These are phyloP conservation scores for Colletotrichum eleusines DNA, from an alignment of 2,329 filamentous ascomycete species.

Conservation along the genomic window DNA sequence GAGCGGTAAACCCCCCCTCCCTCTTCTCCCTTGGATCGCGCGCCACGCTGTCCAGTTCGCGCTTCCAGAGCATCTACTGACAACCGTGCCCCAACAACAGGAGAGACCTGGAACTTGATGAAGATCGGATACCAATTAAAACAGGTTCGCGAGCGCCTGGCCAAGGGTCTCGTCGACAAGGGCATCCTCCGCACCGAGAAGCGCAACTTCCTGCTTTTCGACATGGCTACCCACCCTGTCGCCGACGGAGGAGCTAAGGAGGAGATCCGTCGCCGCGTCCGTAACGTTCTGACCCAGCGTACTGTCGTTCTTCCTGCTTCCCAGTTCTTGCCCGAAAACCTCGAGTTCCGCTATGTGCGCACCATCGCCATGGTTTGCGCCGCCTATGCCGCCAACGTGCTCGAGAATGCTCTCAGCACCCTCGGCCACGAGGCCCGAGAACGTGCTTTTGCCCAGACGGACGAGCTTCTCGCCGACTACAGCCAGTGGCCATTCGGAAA, in stretches of 20 bases:
- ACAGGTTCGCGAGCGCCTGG: slow-evolving; percentile 96
- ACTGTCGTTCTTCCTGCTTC: slow-evolving; percentile 90
- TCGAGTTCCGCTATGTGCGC: slow-evolving; percentile 92
- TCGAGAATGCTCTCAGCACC: slow-evolving; percentile 96
- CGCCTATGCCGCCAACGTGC: slow-evolving; percentile 96
- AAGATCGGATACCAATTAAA: slow-evolving; percentile 99
- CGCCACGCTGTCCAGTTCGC: slow-evolving; percentile 9
- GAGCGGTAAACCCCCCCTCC: slow-evolving; percentile 78
- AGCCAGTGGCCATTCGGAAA: slow-evolving; percentile 97
- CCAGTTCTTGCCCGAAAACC: slow-evolving; percentile 91
- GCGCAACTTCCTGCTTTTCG: slow-evolving; percentile 98
- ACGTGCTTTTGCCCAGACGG: slow-evolving; percentile 94
- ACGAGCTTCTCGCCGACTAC: slow-evolving; percentile 95
- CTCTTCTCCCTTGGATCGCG: slow-evolving; percentile 25
- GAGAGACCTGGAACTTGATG: slow-evolving; percentile 99
- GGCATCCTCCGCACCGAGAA: slow-evolving; percentile 98
- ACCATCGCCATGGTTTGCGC: slow-evolving; percentile 98
- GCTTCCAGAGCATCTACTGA: slow-evolving; percentile 23
- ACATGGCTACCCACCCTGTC: slow-evolving; percentile 99
- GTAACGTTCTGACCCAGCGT: slow-evolving; percentile 91
- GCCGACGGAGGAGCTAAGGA: slow-evolving; percentile 97
- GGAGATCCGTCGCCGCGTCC: slow-evolving; percentile 92
- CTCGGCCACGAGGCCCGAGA: slow-evolving; percentile 95
- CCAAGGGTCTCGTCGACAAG: slow-evolving; percentile 98
- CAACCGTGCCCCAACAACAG: slow-evolving; percentile 59